Conservation (phyloP, 78 protist species). For the Ministeria vibrans region DNA sequence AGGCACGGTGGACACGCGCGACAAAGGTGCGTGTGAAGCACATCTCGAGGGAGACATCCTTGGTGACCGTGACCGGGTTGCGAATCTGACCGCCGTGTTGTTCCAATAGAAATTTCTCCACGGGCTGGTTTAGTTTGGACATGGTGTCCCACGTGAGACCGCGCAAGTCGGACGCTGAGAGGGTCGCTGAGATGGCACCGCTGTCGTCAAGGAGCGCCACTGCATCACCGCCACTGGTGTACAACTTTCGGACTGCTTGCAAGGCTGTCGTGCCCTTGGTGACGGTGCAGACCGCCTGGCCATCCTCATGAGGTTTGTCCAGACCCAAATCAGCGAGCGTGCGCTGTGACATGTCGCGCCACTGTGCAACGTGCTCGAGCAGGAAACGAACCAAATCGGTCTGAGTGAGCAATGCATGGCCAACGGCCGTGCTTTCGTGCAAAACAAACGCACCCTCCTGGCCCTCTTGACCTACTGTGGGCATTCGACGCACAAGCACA, state of each 20-base stretch:
- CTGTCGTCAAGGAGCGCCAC: not conserved
- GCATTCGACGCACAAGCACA: too few relatives aligned
- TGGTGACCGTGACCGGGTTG: not conserved
- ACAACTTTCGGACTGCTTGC: not conserved
- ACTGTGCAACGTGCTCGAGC: not conserved
- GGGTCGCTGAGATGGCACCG: not conserved
- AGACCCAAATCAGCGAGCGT: not conserved
- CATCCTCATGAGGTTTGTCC: not conserved
- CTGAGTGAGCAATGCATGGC: not conserved
- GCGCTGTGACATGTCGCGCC: too few relatives aligned
- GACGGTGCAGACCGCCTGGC: not conserved
- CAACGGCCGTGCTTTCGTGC: too few relatives aligned
- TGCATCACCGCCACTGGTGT: not conserved
- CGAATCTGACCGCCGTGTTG: not conserved
- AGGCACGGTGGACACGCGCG: not conserved
- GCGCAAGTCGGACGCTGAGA: slow-evolving; percentile 2
- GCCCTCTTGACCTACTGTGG: too few relatives aligned
- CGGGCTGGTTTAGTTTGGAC: not conserved
- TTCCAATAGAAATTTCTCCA: not conserved
- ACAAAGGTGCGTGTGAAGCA: not conserved
- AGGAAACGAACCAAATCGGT: not conserved
- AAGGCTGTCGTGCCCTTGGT: not conserved
- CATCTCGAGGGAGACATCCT: not conserved
- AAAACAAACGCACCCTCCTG: too few relatives aligned
- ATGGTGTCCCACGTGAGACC: not conserved